A percentile compares a stretch with the other conserved stretches of the same genome.
Evolutionary conservation across 2,329 filamentous ascomycete species (phyloP).

Genomic region (Ophiognomonia clavigignenti-juglandacearum): DNA sequence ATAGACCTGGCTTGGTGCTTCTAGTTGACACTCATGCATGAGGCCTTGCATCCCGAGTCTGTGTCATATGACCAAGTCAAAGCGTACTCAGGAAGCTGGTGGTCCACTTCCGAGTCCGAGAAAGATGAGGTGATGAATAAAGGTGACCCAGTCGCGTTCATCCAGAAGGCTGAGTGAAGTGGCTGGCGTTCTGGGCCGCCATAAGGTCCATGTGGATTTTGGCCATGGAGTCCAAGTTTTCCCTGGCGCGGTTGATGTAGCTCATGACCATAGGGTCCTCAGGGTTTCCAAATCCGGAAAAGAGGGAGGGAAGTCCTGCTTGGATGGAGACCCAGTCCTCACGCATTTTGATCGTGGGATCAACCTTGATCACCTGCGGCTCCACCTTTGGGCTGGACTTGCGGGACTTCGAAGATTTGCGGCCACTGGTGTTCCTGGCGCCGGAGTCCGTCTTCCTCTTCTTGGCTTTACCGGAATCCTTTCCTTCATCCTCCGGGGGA

Average conservation of each 20-base stretch:
- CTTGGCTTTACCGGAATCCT: slow-evolving; percentile 42
- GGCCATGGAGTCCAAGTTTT: slow-evolving; percentile 45
- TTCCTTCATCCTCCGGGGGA: slow-evolving; percentile 20
- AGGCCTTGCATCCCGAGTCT: neutral
- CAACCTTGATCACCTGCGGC: slow-evolving; percentile 28
- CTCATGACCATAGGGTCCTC: slow-evolving; percentile 49
- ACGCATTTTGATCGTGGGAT: slow-evolving; percentile 36
- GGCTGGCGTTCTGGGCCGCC: slow-evolving; percentile 27
- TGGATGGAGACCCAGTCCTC: slow-evolving; percentile 60
- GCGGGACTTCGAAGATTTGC: slow-evolving; percentile 41
- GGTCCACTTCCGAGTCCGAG: no score
- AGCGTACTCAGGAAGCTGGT: neutral
- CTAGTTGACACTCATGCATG: neutral
- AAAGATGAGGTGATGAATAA: no score
- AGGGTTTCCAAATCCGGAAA: slow-evolving; percentile 44
- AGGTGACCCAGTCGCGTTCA: no score
- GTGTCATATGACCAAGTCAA: neutral
- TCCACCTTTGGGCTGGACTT: slow-evolving; percentile 19
- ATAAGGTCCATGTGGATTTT: slow-evolving; percentile 41
- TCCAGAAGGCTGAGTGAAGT: slow-evolving; percentile 31
- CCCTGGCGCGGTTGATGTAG: slow-evolving; percentile 47
- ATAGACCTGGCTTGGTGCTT: neutral
- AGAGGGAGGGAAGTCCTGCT: slow-evolving; percentile 56
- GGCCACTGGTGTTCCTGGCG: slow-evolving; percentile 36
- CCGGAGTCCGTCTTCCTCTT: slow-evolving; percentile 53